Conservation (phyloP, 306 rosid species). For the barrel medic (Medicago truncatula) region MtrunA17r5.0-ANR NC_053042.1:55558501-55559000, state of each 20-base stretch:
- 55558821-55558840: background rate
- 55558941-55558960: background rate
- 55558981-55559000: background rate
- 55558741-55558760: conserved; percentile 6
- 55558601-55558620: background rate
- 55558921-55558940: background rate
- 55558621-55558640: background rate
- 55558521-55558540: conserved; percentile 83
- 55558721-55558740: no score
- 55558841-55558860: background rate
- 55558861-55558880: conserved; percentile 20
- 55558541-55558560: conserved; percentile 85
- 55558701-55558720: no score
- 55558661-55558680: no score
- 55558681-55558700: no score
- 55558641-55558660: background rate
- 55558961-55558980: conserved; percentile 8
- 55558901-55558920: background rate
- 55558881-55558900: conserved; percentile 1
- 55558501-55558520: conserved; percentile 83
- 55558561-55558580: conserved; percentile 81
- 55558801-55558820: conserved; percentile 38
- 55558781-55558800: conserved; percentile 28
- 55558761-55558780: background rate
- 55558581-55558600: background rate